A percentile compares a stretch with the other conserved stretches of the same genome.
Conservation (phyloP, 805 yeast genomes). For the Nematodospora valgi region DNA sequence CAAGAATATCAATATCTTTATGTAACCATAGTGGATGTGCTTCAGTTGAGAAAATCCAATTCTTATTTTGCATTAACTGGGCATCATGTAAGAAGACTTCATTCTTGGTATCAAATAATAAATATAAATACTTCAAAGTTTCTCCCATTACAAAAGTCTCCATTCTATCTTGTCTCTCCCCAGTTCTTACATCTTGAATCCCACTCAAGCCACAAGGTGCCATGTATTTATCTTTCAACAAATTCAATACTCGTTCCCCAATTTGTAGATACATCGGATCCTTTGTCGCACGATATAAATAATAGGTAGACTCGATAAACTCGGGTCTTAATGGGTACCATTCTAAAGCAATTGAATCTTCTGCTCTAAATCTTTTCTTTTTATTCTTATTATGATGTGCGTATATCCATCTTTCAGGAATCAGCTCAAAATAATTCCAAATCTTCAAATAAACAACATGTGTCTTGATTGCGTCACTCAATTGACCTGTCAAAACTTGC, state of each 20-base stretch:
- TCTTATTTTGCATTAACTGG: slow-evolving; percentile 33
- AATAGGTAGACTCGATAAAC: slow-evolving; percentile 84
- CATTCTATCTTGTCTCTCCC: slow-evolving; percentile 73
- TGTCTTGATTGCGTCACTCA: slow-evolving; percentile 57
- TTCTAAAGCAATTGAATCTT: slow-evolving; percentile 49
- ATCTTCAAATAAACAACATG: slow-evolving; percentile 67
- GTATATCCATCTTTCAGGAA: slow-evolving; percentile 85
- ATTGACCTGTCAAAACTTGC: slow-evolving; percentile 72
- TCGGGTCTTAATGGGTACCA: slow-evolving; percentile 96
- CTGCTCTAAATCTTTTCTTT: slow-evolving; percentile 2
- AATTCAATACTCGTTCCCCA: slow-evolving; percentile 62
- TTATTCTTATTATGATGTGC: slow-evolving; percentile 9
- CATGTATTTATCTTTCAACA: slow-evolving; percentile 49
- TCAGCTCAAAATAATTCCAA: slow-evolving; percentile 75
- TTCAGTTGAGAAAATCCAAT: slow-evolving; percentile 74
- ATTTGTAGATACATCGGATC: slow-evolving; percentile 81
- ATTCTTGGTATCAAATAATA: slow-evolving; percentile 72
- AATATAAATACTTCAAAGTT: slow-evolving; percentile 76
- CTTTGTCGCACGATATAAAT: slow-evolving; percentile 74
- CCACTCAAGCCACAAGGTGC: slow-evolving; percentile 83
- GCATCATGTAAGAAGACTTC: slow-evolving; percentile 31
- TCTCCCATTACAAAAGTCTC: slow-evolving; percentile 89
- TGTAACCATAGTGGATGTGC: slow-evolving; percentile 87
- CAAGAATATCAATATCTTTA: slow-evolving; percentile 10
- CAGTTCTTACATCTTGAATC: slow-evolving; percentile 60